Evolutionary conservation across 768 basidiomycete species (phyloP), one percentile per base, ranked within the genome.

Genomic region (Macrolepiota dolichaula): DNA sequence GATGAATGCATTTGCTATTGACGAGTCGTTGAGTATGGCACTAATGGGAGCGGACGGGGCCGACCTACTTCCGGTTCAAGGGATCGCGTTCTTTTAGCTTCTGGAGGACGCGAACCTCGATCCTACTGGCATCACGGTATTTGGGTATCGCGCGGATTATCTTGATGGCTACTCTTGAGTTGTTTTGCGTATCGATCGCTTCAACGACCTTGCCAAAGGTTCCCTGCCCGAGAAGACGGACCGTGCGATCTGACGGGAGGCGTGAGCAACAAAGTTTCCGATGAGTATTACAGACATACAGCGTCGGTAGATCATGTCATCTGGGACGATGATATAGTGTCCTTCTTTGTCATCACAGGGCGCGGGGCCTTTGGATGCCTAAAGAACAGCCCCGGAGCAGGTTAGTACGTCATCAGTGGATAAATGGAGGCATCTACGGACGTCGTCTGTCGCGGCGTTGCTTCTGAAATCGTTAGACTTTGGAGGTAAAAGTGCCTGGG

Each of bases 131-230:
- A 75, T 99, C 97, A 50, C 97, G 91, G 71, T 98, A 99, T 77
- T 98, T 99, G 54, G 93, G 96, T 54, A 99, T 96, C 54, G 95
- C 94, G 52, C 97, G 88, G 67, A 99, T 99, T 62, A 99, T 96
- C 82, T 99, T 99, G 79, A 99, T 94, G 54, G 97, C 97, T 35
- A 98, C 96, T 68, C 86, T 79, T 66, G 79, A 81, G 62, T 89
- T 84, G 27, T 84, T 89, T 65, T 86, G 81, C 44, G 84, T 84
- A 77, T 97, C 93, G 67, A 90, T 73, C 6, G 94, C 94, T 73
- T 98, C 93, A 51, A 99, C 95, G 32, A 99, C 97, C 74, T 98
- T 99, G 66, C 97, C 97, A 70, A 98, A 99, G 13, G 97, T 98
- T 12, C 97, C 97, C 77, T 98, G 96, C 17, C 97, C 97, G 4